Evolutionary conservation across 1,284 basidiomycete species (phyloP), one percentile per base, ranked within the genome.

Genomic region (Stereum hirsutum): DNA sequence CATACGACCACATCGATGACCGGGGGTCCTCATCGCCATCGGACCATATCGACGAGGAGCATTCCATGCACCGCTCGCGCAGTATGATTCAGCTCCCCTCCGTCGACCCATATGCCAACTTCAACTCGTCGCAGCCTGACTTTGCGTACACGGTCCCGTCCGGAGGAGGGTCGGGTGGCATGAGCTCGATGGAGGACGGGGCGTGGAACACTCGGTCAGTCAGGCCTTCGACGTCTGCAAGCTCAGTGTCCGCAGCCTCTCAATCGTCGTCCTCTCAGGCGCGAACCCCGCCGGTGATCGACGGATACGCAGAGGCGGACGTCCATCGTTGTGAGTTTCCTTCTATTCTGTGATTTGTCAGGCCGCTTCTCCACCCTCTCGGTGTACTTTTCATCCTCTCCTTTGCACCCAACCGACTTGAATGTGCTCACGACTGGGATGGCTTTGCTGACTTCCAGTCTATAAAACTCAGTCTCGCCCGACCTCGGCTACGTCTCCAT

Each of bases 401-500:
- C 41, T 50, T 47, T 38, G 42, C 44, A 39, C 47, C 33, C 44
- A 17, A 21, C 30, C 34, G 40, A 25, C 21, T 28, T 39, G 39
- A 43, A 31, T 35, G 43, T 45, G 44, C 46, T 43, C 38, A 45
- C 44, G 23, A 14, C 54, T 51, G 56, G 54, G 49, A 52, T 55
- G 50, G 42, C 40, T 66, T 64, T 65, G 64, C 70, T 74, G 65
- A 73, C 63, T 63, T n/a, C 54, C 64, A 62, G 58, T 55, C 49
- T 55, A 53, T 32, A 50, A 51, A 49, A 60, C 61, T 54, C 66
- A 82, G 83, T 82, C 74, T 83, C 84, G 59, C 83, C 84, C 65
- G 82, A 87, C 69, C 85, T 84, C 68, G 81, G 80, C 53, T 85
- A 75, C 67, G 81, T 85, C 57, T 69, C 70, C 57, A 75, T 84